These are phyloP conservation scores for Asterella californica DNA, from an alignment of 225 moss, liverwort and hornwort species.

Conservation along the genomic window DNA sequence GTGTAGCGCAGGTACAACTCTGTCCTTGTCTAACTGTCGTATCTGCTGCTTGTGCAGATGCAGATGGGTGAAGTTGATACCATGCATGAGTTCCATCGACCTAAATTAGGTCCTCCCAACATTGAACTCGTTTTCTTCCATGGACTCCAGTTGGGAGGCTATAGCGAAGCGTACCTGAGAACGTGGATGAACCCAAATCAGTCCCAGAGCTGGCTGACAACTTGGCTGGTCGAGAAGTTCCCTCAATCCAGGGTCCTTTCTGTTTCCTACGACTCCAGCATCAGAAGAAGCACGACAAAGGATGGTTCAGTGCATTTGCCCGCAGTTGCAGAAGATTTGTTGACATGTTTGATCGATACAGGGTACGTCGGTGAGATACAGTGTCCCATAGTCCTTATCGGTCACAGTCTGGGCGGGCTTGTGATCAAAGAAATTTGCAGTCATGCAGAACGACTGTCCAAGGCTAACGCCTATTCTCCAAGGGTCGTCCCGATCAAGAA, in stretches of 20 bases:
- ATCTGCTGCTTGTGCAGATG: neutral
- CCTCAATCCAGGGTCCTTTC: conserved; percentile 26
- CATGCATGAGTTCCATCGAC: conserved; percentile 22
- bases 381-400: conserved; percentile 27
- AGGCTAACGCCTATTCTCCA: neutral
- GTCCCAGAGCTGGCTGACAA: conserved; percentile 24
- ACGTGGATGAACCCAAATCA: conserved; percentile 21
- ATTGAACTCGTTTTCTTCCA: conserved; percentile 39
- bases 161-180: conserved; percentile 33
- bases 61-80: conserved; percentile 1
- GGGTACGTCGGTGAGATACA: conserved; percentile 10
- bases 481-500: conserved; percentile 2
- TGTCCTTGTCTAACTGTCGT: neutral
- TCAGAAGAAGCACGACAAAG: neutral
- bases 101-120: conserved; percentile 15
- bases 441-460: conserved; percentile 13
- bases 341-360: conserved; percentile 10
- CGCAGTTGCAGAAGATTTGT: conserved; percentile 17
- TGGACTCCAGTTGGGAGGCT: conserved; percentile 30
- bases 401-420: conserved; percentile 31
- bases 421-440: conserved; percentile 29
- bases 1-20: neutral
- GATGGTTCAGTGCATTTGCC: conserved; percentile 19
- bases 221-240: conserved; percentile 24
- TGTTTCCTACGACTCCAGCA: conserved; percentile 25